Evolutionary conservation across 495 filamentous ascomycete genomes (phyloP), one percentile per base, ranked within the genome.

Genomic region (Astrothelium macrocarpum): DNA sequence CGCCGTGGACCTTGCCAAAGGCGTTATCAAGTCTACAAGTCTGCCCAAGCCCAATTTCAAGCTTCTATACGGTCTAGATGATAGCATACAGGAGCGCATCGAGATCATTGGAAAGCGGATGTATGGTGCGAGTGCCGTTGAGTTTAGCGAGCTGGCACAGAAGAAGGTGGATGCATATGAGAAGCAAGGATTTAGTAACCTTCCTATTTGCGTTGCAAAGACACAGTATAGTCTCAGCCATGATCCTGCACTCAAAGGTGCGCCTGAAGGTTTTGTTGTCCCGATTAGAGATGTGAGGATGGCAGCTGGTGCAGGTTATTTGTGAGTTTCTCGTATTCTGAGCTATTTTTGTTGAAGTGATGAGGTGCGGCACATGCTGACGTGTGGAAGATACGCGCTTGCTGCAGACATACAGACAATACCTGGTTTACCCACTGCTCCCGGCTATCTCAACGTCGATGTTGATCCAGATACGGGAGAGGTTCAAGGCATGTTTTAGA

Each of bases 361-460:
- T 16, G 63, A n/a, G 36, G 62, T 2, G 66, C 67, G 67, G 64
- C 5, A 31, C 42, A 61, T n/a, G 32, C 26, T 25, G 64, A 73
- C 60, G 88, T 56, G 25, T 25, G 29, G 3, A 9, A 56, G 88
- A 62, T 98, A 96, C 69, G 94, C 94, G 14, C 80, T 97, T 68
- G 94, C 94, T 56, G 94, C 94, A 12, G 93, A 97, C 72, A 97
- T 98, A 67, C 94, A 97, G 78, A 98, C 94, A 1, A 98, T 98
- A 70, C 94, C 94, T 25, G 94, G 94, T 36, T 75, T 98, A 68
- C 94, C 94, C 28, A 98, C 94, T 23, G 92, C 92, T 20, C 94
- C 94, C 18, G 94, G 94, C 12, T 98, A 97, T 72, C 76, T 98
- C 58, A 97, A 98, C 69, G 93, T 96, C 18, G 94, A 98, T 68